These are phyloP conservation scores for Skeletonema costatum DNA, from an alignment of 108 stramenopile species.

Conservation along the genomic window DNA sequence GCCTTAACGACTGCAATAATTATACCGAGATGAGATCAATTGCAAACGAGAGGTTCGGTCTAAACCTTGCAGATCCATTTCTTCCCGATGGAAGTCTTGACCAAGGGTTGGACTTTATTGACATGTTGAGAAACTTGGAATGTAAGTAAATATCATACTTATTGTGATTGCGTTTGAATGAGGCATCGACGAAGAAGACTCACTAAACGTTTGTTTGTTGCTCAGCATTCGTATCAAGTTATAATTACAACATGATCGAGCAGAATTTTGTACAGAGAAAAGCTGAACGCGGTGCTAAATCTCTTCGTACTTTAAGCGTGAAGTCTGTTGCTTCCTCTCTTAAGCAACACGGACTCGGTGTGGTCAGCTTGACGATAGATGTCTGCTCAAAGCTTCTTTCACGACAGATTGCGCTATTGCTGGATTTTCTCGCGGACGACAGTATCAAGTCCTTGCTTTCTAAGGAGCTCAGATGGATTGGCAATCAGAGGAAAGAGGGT, in stretches of 20 bases:
- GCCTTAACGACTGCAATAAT: conserved; percentile 66
- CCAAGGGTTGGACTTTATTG: conserved; percentile 62
- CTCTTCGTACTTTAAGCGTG: conserved; percentile 53
- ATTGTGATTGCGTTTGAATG: not conserved
- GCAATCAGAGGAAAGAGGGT: conserved; percentile 46
- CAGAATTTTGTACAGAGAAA: conserved; percentile 67
- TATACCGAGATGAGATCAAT: conserved; percentile 66
- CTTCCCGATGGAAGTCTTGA: conserved; percentile 67
- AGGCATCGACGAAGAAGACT: not conserved
- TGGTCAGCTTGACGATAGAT: conserved; percentile 64
- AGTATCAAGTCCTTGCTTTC: conserved; percentile 52
- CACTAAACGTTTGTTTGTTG: not conserved
- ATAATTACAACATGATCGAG: conserved; percentile 72
- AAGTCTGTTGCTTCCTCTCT: conserved; percentile 42
- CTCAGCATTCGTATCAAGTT: conserved; percentile 50
- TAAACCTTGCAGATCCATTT: conserved; percentile 48
- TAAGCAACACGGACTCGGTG: conserved; percentile 69
- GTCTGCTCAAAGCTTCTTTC: conserved; percentile 11
- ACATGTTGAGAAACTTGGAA: conserved; percentile 64
- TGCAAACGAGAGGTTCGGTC: conserved; percentile 54
- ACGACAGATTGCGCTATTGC: conserved; percentile 48
- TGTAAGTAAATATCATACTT: conserved; percentile 16
- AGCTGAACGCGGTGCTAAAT: conserved; percentile 51
- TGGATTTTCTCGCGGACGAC: conserved; percentile 60
- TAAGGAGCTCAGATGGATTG: conserved; percentile 59